These are phyloP conservation scores for Colletotrichum australisinense DNA, from an alignment of 2,329 filamentous ascomycete genomes.

Conservation along the genomic window DNA sequence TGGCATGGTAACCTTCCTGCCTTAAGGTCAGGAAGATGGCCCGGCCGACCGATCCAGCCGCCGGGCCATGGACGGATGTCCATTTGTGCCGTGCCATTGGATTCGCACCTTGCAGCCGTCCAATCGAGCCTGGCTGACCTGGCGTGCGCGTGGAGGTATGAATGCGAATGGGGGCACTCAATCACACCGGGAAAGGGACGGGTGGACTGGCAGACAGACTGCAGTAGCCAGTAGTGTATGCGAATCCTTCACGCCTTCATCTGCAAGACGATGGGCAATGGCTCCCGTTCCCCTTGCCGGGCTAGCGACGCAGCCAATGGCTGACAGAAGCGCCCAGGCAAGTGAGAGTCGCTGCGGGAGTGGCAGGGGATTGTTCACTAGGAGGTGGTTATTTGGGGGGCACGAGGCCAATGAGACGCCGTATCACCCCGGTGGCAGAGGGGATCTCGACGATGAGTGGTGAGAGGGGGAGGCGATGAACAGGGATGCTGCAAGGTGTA, in stretches of 20 bases:
- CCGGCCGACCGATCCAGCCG: conserved; percentile 28
- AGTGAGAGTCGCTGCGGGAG: conserved; percentile 31
- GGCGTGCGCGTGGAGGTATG: not conserved
- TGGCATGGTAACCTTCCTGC: not conserved
- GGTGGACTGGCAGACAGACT: not conserved
- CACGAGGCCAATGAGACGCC: conserved; percentile 13
- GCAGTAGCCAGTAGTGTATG: too few species aligned
- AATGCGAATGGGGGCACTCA: not conserved
- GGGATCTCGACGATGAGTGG: conserved; percentile 25
- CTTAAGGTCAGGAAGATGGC: not conserved
- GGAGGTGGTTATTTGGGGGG: not conserved
- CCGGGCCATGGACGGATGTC: conserved; percentile 12
- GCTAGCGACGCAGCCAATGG: conserved; percentile 17
- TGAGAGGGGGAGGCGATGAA: conserved; percentile 10
- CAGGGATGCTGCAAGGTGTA: conserved; percentile 34
- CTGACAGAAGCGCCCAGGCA: conserved; percentile 18
- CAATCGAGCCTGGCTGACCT: conserved; percentile 22
- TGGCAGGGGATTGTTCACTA: not conserved
- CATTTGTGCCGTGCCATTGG: conserved; percentile 18
- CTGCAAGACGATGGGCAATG: conserved; percentile 3
- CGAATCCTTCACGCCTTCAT: not conserved
- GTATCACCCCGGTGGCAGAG: conserved; percentile 18
- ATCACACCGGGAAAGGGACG: not conserved
- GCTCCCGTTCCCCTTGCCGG: conserved; percentile 4
- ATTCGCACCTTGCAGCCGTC: conserved; percentile 30